Evolutionary conservation across 2,329 filamentous ascomycete genomes (phyloP), one percentile per base, ranked within the genome.

Genomic region (Aciculosporium take): DNA sequence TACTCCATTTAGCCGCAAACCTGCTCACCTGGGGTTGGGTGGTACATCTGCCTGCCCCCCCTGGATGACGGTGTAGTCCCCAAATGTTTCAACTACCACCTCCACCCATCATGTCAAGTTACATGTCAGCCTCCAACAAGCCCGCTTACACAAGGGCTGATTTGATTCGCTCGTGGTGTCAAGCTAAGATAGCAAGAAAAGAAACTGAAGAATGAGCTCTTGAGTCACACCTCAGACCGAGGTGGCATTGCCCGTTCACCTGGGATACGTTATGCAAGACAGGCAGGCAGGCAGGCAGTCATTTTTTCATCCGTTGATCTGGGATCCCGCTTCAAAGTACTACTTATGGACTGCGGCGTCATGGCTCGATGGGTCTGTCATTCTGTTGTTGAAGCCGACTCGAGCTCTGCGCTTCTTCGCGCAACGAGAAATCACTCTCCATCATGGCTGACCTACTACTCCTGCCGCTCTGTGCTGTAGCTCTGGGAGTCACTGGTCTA

Each of bases 401-500:
- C 15, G 30, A 35, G 25, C 23, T 31, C 27, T 35, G 10, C 12
- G 23, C 27, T 21, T 17, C 13, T 7, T 24, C 20, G 31, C n/a
- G 12, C 25, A n/a, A n/a, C n/a, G 13, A 15, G 5, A 32, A 20
- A 23, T 15, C 12, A 32, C 13, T 15, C 27, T 30, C 13, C 23
- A 41, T 33, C 31, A 47, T 47, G 45, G 39, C 28, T 18, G 37
- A 36, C 24, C 34, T 32, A 33, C 17, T 44, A 37, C 36, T 52
- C 33, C 40, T 61, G 29, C 49, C 52, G 12, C 42, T 59, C 32
- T 56, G 59, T 27, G 56, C 49, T 29, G 52, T 55, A 21, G 58
- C 58, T 20, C 50, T 68, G 10, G 58, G 44, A 28, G 33, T 65
- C 30, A 53, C 62, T 13, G 48, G 52, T 25, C 47, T 67, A 17